phyloP scores from a whole-genome alignment of 2,329 filamentous ascomycete species.

The Alternaria ventricosa region DNA sequence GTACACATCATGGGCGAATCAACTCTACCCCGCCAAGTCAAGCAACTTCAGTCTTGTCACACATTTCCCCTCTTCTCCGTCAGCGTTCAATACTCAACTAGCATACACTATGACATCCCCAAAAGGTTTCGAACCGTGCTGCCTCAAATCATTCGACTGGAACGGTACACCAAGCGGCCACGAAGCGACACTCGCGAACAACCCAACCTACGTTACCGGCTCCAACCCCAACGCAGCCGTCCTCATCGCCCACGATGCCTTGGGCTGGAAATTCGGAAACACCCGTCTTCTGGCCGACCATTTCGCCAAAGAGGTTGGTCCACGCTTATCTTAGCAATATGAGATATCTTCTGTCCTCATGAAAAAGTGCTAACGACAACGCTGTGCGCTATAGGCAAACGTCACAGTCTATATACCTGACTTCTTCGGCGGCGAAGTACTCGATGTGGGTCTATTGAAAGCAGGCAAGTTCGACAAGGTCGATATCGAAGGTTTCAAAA shows the following conservation, averaged over 20 bases:
- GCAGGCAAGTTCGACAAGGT: constrained; percentile 29
- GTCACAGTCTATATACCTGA: background rate
- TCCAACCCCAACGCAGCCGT: constrained; percentile 49
- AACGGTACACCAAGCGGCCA: constrained; percentile 44
- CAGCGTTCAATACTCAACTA: background rate
- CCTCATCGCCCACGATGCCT: constrained; percentile 47
- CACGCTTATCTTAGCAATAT: background rate
- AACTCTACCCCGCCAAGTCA: background rate
- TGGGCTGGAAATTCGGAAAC: constrained; percentile 54
- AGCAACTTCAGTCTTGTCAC: background rate
- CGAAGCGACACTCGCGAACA: constrained; percentile 38
- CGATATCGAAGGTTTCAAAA: constrained; percentile 46
- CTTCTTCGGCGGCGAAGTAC: background rate
- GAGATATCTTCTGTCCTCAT: background rate
- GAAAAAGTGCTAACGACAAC: background rate
- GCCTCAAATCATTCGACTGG: constrained; percentile 42
- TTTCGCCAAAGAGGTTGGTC: constrained; percentile 45
- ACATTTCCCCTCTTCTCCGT: background rate
- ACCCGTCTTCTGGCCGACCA: constrained; percentile 53
- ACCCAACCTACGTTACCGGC: constrained; percentile 50
- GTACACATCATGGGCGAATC: background rate
- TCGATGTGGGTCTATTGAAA: constrained; percentile 9
- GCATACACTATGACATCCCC: background rate
- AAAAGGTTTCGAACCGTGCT: constrained; percentile 26
- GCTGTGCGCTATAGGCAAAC: background rate